Base-by-base conservation (phyloP, 2,329 filamentous ascomycete genomes). In the Paracoccidioides lutzii region DNA sequence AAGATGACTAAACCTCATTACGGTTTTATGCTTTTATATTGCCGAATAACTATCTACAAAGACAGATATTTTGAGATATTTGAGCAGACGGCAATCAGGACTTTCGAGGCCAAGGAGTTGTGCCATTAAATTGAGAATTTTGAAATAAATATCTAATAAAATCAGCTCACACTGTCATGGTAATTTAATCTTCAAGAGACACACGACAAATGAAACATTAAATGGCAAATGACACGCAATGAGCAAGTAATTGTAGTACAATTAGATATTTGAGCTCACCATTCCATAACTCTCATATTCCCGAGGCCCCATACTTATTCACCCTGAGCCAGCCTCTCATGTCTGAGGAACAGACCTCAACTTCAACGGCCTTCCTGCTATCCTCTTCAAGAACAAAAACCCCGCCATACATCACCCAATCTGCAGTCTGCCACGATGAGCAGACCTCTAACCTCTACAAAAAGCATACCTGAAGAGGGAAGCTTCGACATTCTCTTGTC, bases 371-470 rank as follows among this genome's bases (percentile, higher is more conserved):
- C 5, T 60, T 45, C 2, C 61, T 61, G 4, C 59, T 55, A 4
- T 52, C 53, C 14, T 53, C 53, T 51, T 69, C 63, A 42, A 61
- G 59, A 22, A 66, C 63, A 46, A 73, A 63, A 1, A 70, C 44
- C 8, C 66, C 60, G 0, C 67, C 68, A 55, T 72, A 72, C 33
- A 69, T 64, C 28, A 72, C 57, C 67, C 66, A 73, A 38, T 71
- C 67, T 0, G 63, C 64, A 4, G 67, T 55, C 38, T 63, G 66
- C 69, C 68, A 72, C 3, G 62, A 59, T 1, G 62, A 32, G 42
- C 68, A 71, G 15, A 63, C 62, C n/a, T 63, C 56, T 1, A 56
- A 55, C 10, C 22, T 22, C 22, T 2, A 22, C 22, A 22, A 22
- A 22, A 22, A 68, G 40, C 4, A 32, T 56, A 0, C 52, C 55